Conservation (phyloP, 768 basidiomycete genomes). For the Termitomyces sp. region DNA sequence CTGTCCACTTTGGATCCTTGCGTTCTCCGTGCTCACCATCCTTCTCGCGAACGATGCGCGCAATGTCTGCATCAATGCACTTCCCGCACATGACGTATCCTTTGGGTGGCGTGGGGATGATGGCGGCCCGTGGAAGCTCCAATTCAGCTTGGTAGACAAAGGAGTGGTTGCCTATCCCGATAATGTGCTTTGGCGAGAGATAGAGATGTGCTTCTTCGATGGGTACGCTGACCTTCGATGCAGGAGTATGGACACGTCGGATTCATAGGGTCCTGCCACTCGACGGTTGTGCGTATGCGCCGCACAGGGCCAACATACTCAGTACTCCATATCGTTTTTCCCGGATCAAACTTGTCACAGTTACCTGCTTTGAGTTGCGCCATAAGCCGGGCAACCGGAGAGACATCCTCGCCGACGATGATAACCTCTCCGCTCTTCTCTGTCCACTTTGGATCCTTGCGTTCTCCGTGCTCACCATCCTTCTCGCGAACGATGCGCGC, state of each 20-base stretch:
- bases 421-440: constrained; percentile 11
- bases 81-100: constrained; percentile 29
- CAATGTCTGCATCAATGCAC: constrained; percentile 35
- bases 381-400: too few species aligned
- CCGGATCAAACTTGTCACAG: background rate
- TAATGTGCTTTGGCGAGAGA: constrained; percentile 32
- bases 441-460: constrained; percentile 16
- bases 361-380: too few species aligned
- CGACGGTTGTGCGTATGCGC: constrained; percentile 21
- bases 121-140: constrained; percentile 18
- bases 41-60: constrained; percentile 21
- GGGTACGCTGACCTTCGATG: background rate
- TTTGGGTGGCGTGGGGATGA: constrained; percentile 4
- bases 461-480: constrained; percentile 25
- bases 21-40: constrained; percentile 25
- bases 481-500: constrained; percentile 22
- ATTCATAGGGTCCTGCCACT: constrained; percentile 30
- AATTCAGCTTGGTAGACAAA: constrained; percentile 48
- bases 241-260: constrained; percentile 33
- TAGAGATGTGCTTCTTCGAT: constrained; percentile 48
- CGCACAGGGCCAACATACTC: constrained; percentile 16
- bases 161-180: constrained; percentile 55
- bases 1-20: constrained; percentile 17
- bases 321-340: background rate
- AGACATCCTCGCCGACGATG: background rate